Percentiles rank a stretch among this genome's conserved stretches.
Evolutionary conservation across 108 stramenopile species (phyloP).

Genomic region (Nannochloropsis gaditana): DNA sequence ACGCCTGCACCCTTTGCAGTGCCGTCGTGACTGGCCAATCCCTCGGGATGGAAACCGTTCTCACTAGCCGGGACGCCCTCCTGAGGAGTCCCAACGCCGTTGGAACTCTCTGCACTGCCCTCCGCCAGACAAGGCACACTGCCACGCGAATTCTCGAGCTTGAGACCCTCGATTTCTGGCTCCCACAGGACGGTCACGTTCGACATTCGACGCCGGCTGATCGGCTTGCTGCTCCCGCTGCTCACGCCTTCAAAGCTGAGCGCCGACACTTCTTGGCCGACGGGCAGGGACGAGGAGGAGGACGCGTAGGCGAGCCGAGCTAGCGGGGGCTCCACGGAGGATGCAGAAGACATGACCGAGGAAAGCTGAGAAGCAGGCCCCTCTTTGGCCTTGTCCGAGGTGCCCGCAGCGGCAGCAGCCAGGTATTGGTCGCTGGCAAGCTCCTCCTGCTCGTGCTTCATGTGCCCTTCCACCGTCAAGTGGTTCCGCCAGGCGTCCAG

Average conservation of each 20-base stretch:
- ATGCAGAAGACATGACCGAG: neutral
- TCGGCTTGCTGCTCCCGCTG: neutral
- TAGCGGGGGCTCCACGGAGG: neutral
- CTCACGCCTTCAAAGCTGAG: neutral
- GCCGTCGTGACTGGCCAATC: too few relatives aligned
- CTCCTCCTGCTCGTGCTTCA: neutral
- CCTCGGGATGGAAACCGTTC: too few relatives aligned
- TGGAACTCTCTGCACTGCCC: neutral
- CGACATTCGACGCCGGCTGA: neutral
- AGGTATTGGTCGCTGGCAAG: neutral
- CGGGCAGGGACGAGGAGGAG: neutral
- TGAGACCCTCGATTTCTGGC: slow-evolving; percentile 1
- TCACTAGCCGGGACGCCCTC: neutral
- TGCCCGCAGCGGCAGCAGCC: neutral
- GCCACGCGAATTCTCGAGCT: neutral
- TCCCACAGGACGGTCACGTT: slow-evolving; percentile 13
- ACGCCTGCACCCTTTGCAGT: too few relatives aligned
- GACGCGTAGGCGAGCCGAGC: neutral
- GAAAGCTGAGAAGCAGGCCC: neutral
- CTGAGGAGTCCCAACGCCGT: neutral
- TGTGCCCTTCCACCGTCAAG: neutral
- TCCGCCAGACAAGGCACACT: neutral
- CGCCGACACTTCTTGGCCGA: neutral
- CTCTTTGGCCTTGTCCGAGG: neutral
- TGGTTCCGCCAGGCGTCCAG: slow-evolving; percentile 10